Conservation (phyloP, 371 early-diverging fungal species). For the Mortierella sp. region DNA sequence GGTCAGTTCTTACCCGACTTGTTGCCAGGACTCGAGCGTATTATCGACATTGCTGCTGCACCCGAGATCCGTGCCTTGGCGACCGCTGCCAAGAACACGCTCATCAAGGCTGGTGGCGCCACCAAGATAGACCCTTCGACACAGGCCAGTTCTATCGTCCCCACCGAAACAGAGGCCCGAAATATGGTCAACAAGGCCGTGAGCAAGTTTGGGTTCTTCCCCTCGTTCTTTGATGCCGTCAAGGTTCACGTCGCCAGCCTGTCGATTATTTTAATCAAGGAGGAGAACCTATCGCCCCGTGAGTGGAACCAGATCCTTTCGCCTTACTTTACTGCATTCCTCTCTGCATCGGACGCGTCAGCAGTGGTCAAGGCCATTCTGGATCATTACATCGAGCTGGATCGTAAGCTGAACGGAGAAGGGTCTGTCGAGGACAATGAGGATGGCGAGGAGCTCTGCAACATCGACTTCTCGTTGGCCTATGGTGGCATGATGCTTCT, state of each 20-base stretch:
- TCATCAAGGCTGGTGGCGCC: conserved; percentile 69
- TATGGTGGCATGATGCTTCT: conserved; percentile 89
- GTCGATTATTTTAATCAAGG: conserved; percentile 44
- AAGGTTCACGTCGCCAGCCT: conserved; percentile 49
- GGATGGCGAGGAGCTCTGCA: conserved; percentile 83
- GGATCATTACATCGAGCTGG: conserved; percentile 58
- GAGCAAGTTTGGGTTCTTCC: conserved; percentile 66
- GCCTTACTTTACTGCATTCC: conserved; percentile 75
- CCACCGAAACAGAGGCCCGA: conserved; percentile 60
- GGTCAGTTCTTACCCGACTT: conserved; percentile 85
- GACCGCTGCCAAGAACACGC: conserved; percentile 66
- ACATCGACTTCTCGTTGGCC: conserved; percentile 84
- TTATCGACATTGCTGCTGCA: conserved; percentile 81
- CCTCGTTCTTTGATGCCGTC: conserved; percentile 66
- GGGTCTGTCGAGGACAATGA: conserved; percentile 71
- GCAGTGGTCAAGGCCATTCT: conserved; percentile 54
- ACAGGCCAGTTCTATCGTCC: conserved; percentile 44
- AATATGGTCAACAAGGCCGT: conserved; percentile 60
- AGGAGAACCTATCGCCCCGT: conserved; percentile 50
- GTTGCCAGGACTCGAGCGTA: conserved; percentile 81
- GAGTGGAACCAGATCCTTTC: conserved; percentile 61
- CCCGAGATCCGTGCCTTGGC: conserved; percentile 84
- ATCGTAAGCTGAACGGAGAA: conserved; percentile 56
- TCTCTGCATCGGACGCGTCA: conserved; percentile 55
- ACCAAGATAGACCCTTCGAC: conserved; percentile 33